A percentile compares a stretch with the other conserved stretches of the same genome.
Conservation (phyloP, 805 yeast species). For the Teunomyces funiuensis region DNA sequence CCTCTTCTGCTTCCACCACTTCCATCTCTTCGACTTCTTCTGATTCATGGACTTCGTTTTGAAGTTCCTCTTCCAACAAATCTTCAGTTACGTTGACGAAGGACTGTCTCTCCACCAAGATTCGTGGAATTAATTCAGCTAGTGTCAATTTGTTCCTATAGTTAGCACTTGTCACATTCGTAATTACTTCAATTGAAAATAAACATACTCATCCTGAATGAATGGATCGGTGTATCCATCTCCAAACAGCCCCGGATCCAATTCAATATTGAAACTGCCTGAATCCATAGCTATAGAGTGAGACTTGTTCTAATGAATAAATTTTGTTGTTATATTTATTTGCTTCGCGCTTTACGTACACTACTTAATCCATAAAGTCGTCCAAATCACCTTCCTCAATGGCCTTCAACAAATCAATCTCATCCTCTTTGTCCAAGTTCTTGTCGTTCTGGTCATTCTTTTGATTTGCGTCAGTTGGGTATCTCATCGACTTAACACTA, state of each 20-base stretch:
- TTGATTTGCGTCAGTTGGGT: slow-evolving; percentile 52
- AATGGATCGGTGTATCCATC: slow-evolving; percentile 37
- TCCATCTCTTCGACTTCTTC: neutral
- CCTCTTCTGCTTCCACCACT: slow-evolving; percentile 9
- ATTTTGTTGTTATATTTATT: neutral
- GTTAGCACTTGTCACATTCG: slow-evolving; percentile 12
- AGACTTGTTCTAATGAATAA: neutral
- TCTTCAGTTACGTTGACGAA: slow-evolving; percentile 61
- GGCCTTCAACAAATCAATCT: slow-evolving; percentile 43
- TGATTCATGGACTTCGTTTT: slow-evolving; percentile 9
- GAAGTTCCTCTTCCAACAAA: slow-evolving; percentile 47
- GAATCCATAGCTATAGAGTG: slow-evolving; percentile 1
- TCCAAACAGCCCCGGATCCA: slow-evolving; percentile 30
- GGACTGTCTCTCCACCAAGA: slow-evolving; percentile 58
- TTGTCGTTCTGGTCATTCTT: slow-evolving; percentile 28
- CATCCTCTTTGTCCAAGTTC: slow-evolving; percentile 38
- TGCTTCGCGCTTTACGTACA: slow-evolving; percentile 4
- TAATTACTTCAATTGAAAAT: neutral
- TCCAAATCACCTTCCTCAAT: slow-evolving; percentile 58
- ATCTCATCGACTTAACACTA: slow-evolving; percentile 91
- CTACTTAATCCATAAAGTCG: slow-evolving; percentile 44
- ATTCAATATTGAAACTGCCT: slow-evolving; percentile 16
- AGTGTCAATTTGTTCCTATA: slow-evolving; percentile 44
- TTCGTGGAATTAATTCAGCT: slow-evolving; percentile 57
- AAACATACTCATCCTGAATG: slow-evolving; percentile 39